Percentiles rank a stretch among this genome's conserved stretches.
Conservation (phyloP, 2,329 filamentous ascomycete genomes). For the Biscogniauxia sp. region DNA sequence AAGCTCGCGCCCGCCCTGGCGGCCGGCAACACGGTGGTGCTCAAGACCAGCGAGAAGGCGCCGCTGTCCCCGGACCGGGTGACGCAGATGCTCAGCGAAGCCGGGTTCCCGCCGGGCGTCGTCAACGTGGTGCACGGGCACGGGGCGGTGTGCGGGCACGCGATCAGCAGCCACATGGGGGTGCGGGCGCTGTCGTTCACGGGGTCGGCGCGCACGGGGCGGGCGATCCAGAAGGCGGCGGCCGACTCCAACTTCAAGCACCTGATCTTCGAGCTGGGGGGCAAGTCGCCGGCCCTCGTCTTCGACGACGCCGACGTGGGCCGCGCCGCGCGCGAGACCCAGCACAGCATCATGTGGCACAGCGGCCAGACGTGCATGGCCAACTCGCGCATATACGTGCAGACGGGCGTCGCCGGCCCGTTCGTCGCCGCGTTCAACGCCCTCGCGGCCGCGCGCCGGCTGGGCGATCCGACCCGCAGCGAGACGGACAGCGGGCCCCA, state of each 20-base stretch:
- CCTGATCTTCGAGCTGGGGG: conserved; percentile 65
- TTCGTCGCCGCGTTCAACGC: conserved; percentile 60
- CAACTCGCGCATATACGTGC: conserved; percentile 57
- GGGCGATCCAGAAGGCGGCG: conserved; percentile 71
- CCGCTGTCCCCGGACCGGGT: conserved; percentile 62
- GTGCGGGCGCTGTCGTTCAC: conserved; percentile 77
- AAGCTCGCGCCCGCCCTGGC: conserved; percentile 71
- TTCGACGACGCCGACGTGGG: conserved; percentile 66
- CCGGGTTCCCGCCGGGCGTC: conserved; percentile 73
- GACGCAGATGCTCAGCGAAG: conserved; percentile 65
- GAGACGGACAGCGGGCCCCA: conserved; percentile 44
- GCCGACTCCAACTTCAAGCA: conserved; percentile 63
- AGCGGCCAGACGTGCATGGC: conserved; percentile 61
- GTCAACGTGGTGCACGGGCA: conserved; percentile 45
- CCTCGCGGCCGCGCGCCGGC: conserved; percentile 40
- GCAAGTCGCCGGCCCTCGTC: conserved; percentile 63
- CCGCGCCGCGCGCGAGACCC: conserved; percentile 55
- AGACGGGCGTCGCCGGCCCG: conserved; percentile 46
- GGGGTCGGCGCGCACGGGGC: conserved; percentile 68
- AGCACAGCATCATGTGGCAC: conserved; percentile 47
- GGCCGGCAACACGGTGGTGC: conserved; percentile 60
- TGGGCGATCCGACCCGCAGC: conserved; percentile 35
- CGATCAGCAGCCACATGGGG: conserved; percentile 64
- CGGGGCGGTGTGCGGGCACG: conserved; percentile 63
- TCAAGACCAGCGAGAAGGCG: conserved; percentile 65